These are phyloP conservation scores for Sordariomycetes sp. DNA, from an alignment of 2,329 filamentous ascomycete genomes.

Conservation along the genomic window DNA sequence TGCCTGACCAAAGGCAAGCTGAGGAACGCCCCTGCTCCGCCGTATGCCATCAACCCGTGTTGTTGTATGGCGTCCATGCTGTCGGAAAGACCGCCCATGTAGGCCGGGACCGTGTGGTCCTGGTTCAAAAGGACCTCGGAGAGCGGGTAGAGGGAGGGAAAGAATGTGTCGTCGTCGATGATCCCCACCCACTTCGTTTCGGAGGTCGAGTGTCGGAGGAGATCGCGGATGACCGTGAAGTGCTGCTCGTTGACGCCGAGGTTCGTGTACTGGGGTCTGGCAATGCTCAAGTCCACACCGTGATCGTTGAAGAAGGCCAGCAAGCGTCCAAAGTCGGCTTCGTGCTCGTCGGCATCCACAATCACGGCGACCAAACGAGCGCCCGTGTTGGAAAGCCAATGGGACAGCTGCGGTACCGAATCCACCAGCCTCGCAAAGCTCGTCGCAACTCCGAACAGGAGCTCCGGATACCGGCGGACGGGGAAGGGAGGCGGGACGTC, in stretches of 20 bases:
- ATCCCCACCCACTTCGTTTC: slow-evolving; percentile 46
- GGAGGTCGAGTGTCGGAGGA: slow-evolving; percentile 31
- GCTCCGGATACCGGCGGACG: slow-evolving; percentile 32
- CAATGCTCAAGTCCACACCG: slow-evolving; percentile 23
- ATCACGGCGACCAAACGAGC: slow-evolving; percentile 42
- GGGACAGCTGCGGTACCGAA: slow-evolving; percentile 40
- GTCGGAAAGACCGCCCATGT: slow-evolving; percentile 50
- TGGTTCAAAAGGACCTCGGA: slow-evolving; percentile 34
- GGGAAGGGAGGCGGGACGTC: slow-evolving; percentile 35
- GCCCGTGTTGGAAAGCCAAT: slow-evolving; percentile 44
- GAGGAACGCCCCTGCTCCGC: slow-evolving; percentile 51
- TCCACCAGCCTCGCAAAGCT: slow-evolving; percentile 37
- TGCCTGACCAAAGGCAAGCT: slow-evolving; percentile 40
- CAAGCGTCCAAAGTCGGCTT: slow-evolving; percentile 17
- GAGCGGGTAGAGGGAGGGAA: slow-evolving; percentile 43
- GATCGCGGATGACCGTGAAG: slow-evolving; percentile 43
- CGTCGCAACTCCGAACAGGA: slow-evolving; percentile 50
- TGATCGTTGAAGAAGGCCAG: slow-evolving; percentile 16
- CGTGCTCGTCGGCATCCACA: slow-evolving; percentile 24
- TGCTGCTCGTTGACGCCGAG: slow-evolving; percentile 43
- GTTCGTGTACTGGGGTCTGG: slow-evolving; percentile 19
- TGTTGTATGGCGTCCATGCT: slow-evolving; percentile 38
- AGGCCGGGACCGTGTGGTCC: slow-evolving; percentile 38
- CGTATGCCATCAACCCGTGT: slow-evolving; percentile 52
- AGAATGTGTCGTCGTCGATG: slow-evolving; percentile 57